These are phyloP conservation scores for Cladosporium velox DNA, from an alignment of 2,329 filamentous ascomycete species.

Conservation along the genomic window DNA sequence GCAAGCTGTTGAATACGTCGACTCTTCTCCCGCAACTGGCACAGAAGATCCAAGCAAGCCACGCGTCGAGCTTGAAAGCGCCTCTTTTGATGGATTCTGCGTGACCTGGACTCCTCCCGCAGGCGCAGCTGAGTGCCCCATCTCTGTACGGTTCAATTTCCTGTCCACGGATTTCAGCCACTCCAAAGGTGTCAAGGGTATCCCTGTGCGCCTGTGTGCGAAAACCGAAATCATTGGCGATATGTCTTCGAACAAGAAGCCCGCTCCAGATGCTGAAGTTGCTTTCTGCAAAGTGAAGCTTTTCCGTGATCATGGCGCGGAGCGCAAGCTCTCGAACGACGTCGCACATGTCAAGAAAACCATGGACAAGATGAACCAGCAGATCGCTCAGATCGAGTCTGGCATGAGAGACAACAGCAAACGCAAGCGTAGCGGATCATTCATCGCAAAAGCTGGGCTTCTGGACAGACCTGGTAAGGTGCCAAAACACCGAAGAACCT, in stretches of 20 bases:
- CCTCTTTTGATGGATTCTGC: conserved; percentile 91
- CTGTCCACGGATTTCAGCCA: conserved; percentile 98
- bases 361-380: conserved; percentile 93
- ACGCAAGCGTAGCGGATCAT: conserved; percentile 59
- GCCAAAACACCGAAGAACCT: conserved; percentile 87
- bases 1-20: conserved; percentile 93
- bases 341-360: conserved; percentile 93
- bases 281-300: conserved; percentile 97
- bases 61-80: conserved; percentile 54
- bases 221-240: conserved; percentile 73
- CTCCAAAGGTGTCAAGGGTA: conserved; percentile 97
- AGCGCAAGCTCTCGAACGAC: conserved; percentile 92
- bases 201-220: conserved; percentile 87
- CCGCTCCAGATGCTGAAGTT: conserved; percentile 59
- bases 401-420: conserved; percentile 63
- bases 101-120: conserved; percentile 76
- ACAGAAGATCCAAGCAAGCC: conserved; percentile 52
- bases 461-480: conserved; percentile 71
- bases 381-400: conserved; percentile 74
- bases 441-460: conserved; percentile 46
- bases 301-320: conserved; percentile 92
- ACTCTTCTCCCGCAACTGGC: conserved; percentile 57
- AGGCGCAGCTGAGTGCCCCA: conserved; percentile 73
- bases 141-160: conserved; percentile 96
- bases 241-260: conserved; percentile 48